Percentiles rank a stretch among this genome's conserved stretches.
These are phyloP conservation scores for Zychaea mexicana DNA, from an alignment of 371 early-diverging fungal species.

Conservation along the genomic window DNA sequence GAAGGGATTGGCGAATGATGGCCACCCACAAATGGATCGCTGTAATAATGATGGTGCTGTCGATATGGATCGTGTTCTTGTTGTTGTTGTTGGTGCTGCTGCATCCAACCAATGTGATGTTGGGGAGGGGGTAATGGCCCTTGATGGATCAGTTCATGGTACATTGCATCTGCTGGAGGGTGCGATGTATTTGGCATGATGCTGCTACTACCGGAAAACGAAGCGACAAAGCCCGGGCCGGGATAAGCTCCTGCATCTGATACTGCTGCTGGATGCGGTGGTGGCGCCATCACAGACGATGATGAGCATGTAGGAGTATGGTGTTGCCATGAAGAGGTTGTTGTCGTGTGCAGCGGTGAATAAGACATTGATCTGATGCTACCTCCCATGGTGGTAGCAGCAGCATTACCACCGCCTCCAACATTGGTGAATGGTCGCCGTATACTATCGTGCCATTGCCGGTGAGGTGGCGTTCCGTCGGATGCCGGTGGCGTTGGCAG, in stretches of 20 bases:
- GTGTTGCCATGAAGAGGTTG: not conserved
- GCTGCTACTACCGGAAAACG: not conserved
- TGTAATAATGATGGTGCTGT: not conserved
- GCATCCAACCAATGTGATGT: not conserved
- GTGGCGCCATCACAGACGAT: not conserved
- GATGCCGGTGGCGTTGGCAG: slow-evolving; percentile 16
- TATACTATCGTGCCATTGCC: slow-evolving; percentile 8
- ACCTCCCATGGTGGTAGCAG: not conserved
- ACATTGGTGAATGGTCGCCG: not conserved
- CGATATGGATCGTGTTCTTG: not conserved
- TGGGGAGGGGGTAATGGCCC: not conserved
- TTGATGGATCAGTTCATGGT: slow-evolving; percentile 1
- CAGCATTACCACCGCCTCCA: no score
- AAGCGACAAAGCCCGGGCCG: not conserved
- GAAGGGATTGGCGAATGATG: not conserved
- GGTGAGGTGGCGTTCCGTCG: slow-evolving; percentile 13
- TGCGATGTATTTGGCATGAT: not conserved
- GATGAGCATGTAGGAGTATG: not conserved
- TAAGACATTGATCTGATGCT: not conserved
- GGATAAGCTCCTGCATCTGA: not conserved
- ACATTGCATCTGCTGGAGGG: not conserved
- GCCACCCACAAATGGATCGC: not conserved
- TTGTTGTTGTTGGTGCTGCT: not conserved
- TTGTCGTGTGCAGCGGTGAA: not conserved
- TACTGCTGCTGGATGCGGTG: not conserved